These are phyloP conservation scores for Cyberlindnera maclurae DNA, from an alignment of 805 yeast genomes.

Conservation along the genomic window DNA sequence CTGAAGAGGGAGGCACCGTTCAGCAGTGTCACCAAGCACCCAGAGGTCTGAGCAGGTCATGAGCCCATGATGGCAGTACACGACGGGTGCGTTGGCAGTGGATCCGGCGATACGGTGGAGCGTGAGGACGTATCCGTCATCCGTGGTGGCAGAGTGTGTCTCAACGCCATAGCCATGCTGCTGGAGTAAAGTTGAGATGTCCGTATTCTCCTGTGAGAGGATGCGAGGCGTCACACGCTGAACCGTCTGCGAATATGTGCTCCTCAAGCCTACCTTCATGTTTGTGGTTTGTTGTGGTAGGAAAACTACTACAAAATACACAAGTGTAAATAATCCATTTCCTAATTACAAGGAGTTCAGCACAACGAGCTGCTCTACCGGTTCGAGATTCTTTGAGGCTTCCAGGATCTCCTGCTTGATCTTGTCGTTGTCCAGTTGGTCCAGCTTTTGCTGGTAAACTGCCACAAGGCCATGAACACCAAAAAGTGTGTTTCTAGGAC, in stretches of 20 bases:
- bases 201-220: background rate
- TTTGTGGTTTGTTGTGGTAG: too few species aligned
- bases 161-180: conserved; percentile 61
- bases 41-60: conserved; percentile 66
- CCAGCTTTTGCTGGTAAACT: conserved; percentile 12
- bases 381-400: conserved; percentile 12
- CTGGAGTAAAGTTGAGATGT: conserved; percentile 3
- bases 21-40: conserved; percentile 38
- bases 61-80: conserved; percentile 78
- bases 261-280: too few species aligned
- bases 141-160: conserved; percentile 59
- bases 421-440: conserved; percentile 12
- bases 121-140: conserved; percentile 63
- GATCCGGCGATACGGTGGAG: conserved; percentile 44
- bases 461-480: conserved; percentile 13
- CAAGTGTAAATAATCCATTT: too few species aligned
- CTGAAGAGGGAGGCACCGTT: conserved; percentile 55
- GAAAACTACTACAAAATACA: too few species aligned
- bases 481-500: conserved; percentile 6
- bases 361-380: conserved; percentile 13
- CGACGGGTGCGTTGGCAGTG: conserved; percentile 31
- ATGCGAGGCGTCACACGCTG: too few species aligned
- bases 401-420: conserved; percentile 12
- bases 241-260: too few species aligned
- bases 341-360: conserved; percentile 8